Conservation (phyloP, 2,329 filamentous ascomycete species). For the Chaetomiaceae sp. region DNA sequence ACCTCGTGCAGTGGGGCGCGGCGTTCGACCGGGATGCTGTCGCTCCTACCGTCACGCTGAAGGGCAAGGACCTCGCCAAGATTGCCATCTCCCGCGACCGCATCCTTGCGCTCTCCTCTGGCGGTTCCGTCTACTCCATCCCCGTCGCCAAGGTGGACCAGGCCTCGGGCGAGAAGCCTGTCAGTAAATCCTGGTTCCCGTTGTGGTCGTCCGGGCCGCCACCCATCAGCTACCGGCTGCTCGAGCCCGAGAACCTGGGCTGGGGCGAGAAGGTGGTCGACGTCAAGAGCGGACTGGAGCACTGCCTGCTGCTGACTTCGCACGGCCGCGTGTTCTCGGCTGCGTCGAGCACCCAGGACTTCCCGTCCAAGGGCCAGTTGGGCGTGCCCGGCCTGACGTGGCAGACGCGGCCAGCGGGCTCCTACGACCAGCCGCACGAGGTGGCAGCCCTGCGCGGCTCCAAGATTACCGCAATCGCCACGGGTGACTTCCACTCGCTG, state of each 20-base stretch:
- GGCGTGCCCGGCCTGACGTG: constrained; percentile 79
- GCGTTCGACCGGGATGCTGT: constrained; percentile 62
- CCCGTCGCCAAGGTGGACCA: constrained; percentile 72
- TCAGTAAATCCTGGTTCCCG: constrained; percentile 56
- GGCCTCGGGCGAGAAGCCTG: constrained; percentile 50
- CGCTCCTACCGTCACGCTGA: constrained; percentile 64
- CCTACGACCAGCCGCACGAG: constrained; percentile 79
- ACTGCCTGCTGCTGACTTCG: constrained; percentile 78
- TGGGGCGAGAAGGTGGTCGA: constrained; percentile 69
- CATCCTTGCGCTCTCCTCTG: constrained; percentile 69
- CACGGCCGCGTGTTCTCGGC: constrained; percentile 81
- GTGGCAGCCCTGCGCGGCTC: constrained; percentile 64
- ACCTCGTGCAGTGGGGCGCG: constrained; percentile 86
- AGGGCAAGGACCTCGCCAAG: constrained; percentile 72
- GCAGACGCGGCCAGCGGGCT: constrained; percentile 66
- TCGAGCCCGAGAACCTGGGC: constrained; percentile 58
- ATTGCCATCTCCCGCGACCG: constrained; percentile 75
- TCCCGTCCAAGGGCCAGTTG: constrained; percentile 77
- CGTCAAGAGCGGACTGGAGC: constrained; percentile 74
- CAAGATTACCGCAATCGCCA: constrained; percentile 66
- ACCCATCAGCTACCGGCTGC: constrained; percentile 61
- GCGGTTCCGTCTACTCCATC: constrained; percentile 77
- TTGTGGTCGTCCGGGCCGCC: constrained; percentile 53
- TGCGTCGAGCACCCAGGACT: constrained; percentile 72
- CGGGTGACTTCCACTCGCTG: constrained; percentile 82